Base-by-base conservation (phyloP, 1,139 yeast genomes). In the Schwanniomyces etchellsii region DNA sequence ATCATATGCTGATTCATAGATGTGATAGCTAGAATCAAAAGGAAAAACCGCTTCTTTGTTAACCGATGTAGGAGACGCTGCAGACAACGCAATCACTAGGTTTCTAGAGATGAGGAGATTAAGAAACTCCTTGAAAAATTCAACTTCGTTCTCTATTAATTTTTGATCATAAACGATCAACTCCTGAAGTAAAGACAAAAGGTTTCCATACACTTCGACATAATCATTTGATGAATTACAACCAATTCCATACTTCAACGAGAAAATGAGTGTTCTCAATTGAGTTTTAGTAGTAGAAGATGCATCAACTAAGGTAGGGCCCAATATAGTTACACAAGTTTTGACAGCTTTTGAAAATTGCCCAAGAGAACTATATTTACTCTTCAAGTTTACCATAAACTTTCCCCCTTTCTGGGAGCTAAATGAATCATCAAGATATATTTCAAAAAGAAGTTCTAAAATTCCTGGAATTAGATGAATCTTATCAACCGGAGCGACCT, bases 401-500 rank as follows among this genome's bases (percentile, higher is more conserved):
- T 44, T 47, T 29, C 49, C 57, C 1, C 35, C 28, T 7, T 51
- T 37, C 23, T 52, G 57, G 31, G 55, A 52, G 11, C 84, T 80
- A 48, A 73, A 86, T 1, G 64, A 49, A 31, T 60, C 60, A 23
- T 50, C 47, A 27, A 64, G 41, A 37, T 79, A 88, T 33, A 70
- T 61, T 1, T 64, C 39, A 44, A 70, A 69, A 2, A 81, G 46
- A 12, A 52, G 55, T 28, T 64, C 64, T 31, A 84, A 43, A 1
- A 72, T 47, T 1, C 55, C 50, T 1, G 84, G 54, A 1, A 80
- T 57, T 29, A 67, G 63, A 6, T 63, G 43, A 3, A 74, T 59
- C 33, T 74, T 67, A 7, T 76, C 74, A 28, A 74, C 50, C 33
- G 79, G 82, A 26, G 57, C 59, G 30, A 75, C 76, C 29, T 86